Evolutionary conservation across 441 rosid genomes (phyloP).

Genomic region (Hura crepitans): DNA sequence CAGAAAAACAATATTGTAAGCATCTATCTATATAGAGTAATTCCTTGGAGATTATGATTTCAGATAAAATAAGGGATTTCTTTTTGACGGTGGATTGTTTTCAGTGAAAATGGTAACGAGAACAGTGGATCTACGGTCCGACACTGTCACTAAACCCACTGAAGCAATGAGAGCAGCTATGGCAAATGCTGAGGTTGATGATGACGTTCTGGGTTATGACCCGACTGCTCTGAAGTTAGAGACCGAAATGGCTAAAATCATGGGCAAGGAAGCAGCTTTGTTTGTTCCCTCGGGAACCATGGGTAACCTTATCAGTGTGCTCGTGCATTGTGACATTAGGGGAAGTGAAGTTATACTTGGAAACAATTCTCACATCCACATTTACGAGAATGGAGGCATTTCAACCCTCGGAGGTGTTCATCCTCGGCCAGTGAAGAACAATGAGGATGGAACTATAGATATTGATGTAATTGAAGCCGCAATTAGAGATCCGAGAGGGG

Average conservation of each 20-base stretch:
- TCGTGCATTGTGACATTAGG: slow-evolving; percentile 76
- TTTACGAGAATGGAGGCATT: slow-evolving; percentile 85
- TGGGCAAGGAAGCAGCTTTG: slow-evolving; percentile 79
- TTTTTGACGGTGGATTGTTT: slow-evolving; percentile 10
- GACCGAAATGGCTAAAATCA: slow-evolving; percentile 62
- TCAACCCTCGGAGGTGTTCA: slow-evolving; percentile 90
- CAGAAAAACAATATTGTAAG: slow-evolving; percentile 24
- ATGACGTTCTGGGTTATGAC: slow-evolving; percentile 71
- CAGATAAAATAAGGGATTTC: neutral
- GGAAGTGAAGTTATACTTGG: slow-evolving; percentile 97
- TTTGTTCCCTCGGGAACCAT: slow-evolving; percentile 94
- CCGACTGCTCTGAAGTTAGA: slow-evolving; percentile 67
- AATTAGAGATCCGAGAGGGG: slow-evolving; percentile 64
- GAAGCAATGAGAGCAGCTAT: slow-evolving; percentile 87
- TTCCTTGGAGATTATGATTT: slow-evolving; percentile 9
- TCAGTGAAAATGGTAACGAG: slow-evolving; percentile 51
- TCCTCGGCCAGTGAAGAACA: slow-evolving; percentile 71
- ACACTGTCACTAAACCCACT: slow-evolving; percentile 85
- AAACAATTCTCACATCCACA: slow-evolving; percentile 70
- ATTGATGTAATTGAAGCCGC: slow-evolving; percentile 65
- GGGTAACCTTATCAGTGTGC: slow-evolving; percentile 91
- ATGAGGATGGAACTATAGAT: slow-evolving; percentile 80
- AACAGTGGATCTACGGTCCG: slow-evolving; percentile 86
- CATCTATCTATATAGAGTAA: neutral
- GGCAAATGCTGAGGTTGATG: slow-evolving; percentile 89